phyloP scores from a whole-genome alignment of 495 filamentous ascomycete species.

The Elaphomyces granulatus region DNA sequence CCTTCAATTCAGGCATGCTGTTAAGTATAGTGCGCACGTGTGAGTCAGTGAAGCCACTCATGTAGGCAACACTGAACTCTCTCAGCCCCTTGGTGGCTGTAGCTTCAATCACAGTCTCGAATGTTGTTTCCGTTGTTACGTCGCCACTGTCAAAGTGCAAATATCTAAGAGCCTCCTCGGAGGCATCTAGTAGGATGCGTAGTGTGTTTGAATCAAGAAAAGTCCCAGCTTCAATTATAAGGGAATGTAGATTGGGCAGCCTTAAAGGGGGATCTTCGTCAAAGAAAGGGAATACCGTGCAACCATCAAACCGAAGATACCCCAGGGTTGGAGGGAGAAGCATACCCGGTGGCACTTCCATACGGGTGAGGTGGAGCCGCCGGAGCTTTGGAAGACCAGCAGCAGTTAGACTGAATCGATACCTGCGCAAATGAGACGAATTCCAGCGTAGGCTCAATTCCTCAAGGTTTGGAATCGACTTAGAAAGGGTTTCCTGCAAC shows the following conservation, averaged over 20 bases:
- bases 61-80: constrained; percentile 18
- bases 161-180: constrained; percentile 14
- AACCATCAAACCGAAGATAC: constrained; percentile 15
- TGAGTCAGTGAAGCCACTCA: constrained; percentile 13
- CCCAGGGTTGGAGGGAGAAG: constrained; percentile 20
- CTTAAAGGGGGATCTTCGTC: not conserved
- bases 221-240: constrained; percentile 18
- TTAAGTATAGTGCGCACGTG: constrained; percentile 7
- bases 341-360: constrained; percentile 10
- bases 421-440: constrained; percentile 12
- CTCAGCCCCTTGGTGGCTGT: constrained; percentile 10
- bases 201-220: constrained; percentile 14
- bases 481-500: not conserved
- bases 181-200: constrained; percentile 7
- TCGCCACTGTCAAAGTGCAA: constrained; percentile 21
- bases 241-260: constrained; percentile 20
- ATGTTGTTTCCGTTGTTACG: constrained; percentile 3
- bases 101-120: constrained; percentile 2
- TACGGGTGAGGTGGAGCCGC: constrained; percentile 19
- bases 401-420: constrained; percentile 10
- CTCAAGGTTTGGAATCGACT: constrained; percentile 22
- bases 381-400: constrained; percentile 14
- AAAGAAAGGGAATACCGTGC: constrained; percentile 5
- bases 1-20: constrained; percentile 14
- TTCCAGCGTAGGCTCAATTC: constrained; percentile 23